Evolutionary conservation across 202 grass and related monocot genomes (phyloP), one percentile per base, ranked within the genome.

Genomic region (Digitaria exilis): DNA sequence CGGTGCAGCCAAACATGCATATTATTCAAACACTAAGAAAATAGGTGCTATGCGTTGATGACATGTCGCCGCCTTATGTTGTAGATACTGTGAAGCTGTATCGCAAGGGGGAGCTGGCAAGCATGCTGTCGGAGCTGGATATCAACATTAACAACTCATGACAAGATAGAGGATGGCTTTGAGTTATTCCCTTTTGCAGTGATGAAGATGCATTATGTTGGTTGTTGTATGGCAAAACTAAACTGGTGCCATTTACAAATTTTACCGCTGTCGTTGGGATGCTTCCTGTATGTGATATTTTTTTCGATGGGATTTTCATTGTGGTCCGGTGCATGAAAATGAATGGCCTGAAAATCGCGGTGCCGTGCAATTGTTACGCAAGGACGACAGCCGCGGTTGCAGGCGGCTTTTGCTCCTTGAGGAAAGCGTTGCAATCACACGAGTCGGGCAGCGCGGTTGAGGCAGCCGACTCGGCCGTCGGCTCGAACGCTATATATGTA

Each of bases 81-180:
- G 80, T 80, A 98, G 92, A 98, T 83, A 98, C 95, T 1, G 79
- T 98, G 82, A 95, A 93, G 78, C 90, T 98, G 71, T 71, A 95
- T 80, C 87, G 76, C 58, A 92, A 95, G 71, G 92, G 95, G 56
- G 88, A 98, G 37, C 84, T 95, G 35, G 84, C 80, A 82, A 86
- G 79, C 65, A 43, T 95, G 89, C 70, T 95, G 61, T 79, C 87
- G 1, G 88, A 95, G 37, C 41, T 95, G 76, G 82, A 91, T 76
- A 83, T 91, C 72, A 35, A 80, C 48, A 78, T 82, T 54, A 75
- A 87, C 35, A 90, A 81, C 78, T 89, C 84, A 78, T 86, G 89
- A 83, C 75, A 80, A 64, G 74, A 45, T 73, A 46, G 77, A 7
- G 26, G 73, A 55, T 50, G 15, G 30, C 39, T 81, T 51, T 54